These are phyloP conservation scores for Colletotrichum eleusines DNA, from an alignment of 2,329 filamentous ascomycete genomes.

Conservation along the genomic window DNA sequence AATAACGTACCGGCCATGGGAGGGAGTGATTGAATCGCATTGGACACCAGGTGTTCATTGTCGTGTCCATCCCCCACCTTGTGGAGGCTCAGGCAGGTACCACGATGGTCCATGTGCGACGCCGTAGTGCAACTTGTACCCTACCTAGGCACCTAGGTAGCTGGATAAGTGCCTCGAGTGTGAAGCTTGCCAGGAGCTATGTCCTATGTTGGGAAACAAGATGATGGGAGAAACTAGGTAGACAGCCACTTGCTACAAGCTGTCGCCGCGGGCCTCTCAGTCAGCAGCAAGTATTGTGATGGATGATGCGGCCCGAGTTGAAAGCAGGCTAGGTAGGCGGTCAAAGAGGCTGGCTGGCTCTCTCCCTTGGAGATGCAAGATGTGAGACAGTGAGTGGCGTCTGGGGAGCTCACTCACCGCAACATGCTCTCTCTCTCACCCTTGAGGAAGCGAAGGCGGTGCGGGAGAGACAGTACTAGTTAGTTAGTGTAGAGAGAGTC, in stretches of 20 bases:
- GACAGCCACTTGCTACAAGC: slow-evolving; percentile 33
- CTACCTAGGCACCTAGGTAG: too few species aligned
- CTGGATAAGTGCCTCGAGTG: slow-evolving; percentile 19
- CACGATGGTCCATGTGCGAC: slow-evolving; percentile 25
- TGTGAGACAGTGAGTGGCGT: slow-evolving; percentile 29
- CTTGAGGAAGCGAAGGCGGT: slow-evolving; percentile 13
- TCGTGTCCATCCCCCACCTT: slow-evolving; percentile 39
- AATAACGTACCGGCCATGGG: neutral
- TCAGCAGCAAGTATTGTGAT: slow-evolving; percentile 19
- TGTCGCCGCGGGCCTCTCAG: slow-evolving; percentile 14
- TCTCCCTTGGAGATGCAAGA: slow-evolving; percentile 19
- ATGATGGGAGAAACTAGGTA: slow-evolving; percentile 31
- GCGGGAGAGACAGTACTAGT: neutral
- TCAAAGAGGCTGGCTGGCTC: slow-evolving; percentile 12
- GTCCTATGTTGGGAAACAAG: slow-evolving; percentile 35
- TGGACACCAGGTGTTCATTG: slow-evolving; percentile 26
- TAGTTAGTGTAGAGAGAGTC: neutral
- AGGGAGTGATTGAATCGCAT: slow-evolving; percentile 11
- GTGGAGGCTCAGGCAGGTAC: slow-evolving; percentile 17
- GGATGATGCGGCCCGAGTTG: slow-evolving; percentile 14
- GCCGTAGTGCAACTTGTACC: slow-evolving; percentile 35
- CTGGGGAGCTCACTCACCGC: slow-evolving; percentile 39
- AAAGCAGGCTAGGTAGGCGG: slow-evolving; percentile 32
- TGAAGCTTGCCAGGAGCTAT: slow-evolving; percentile 37
- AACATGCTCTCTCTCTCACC: slow-evolving; percentile 18